Conservation (phyloP, 2,329 filamentous ascomycete genomes). For the Diaporthe sp. region DNA sequence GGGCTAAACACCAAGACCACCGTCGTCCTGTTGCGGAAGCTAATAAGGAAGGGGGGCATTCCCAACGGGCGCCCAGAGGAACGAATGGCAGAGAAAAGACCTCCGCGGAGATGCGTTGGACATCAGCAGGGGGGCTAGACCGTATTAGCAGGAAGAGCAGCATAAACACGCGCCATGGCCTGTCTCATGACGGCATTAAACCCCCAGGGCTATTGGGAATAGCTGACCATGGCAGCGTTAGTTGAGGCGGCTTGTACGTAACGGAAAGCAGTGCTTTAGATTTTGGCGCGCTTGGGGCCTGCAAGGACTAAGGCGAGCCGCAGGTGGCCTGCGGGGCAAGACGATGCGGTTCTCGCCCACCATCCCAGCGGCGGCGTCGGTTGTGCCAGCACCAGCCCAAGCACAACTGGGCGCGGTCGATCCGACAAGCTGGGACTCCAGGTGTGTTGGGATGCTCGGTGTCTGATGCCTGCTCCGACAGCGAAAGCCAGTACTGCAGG, state of each 20-base stretch:
- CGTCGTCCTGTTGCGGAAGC: conserved; percentile 12
- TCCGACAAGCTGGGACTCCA: conserved; percentile 10
- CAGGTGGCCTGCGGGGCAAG: background rate
- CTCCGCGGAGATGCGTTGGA: conserved; percentile 38
- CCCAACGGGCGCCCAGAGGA: background rate
- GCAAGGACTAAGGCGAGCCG: conserved; percentile 11
- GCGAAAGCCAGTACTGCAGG: background rate
- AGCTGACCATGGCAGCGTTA: conserved; percentile 24
- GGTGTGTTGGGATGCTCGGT: background rate
- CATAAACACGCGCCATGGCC: conserved; percentile 17
- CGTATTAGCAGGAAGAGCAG: conserved; percentile 6
- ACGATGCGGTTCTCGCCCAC: conserved; percentile 10
- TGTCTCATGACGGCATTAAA: conserved; percentile 40
- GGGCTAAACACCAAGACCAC: conserved; percentile 3
- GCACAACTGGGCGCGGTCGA: conserved; percentile 1
- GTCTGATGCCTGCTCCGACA: conserved; percentile 12
- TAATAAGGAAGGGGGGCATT: background rate
- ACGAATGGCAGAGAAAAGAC: background rate
- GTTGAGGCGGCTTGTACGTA: conserved; percentile 38
- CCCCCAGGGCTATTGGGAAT: conserved; percentile 5
- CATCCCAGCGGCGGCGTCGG: background rate
- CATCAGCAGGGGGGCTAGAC: background rate
- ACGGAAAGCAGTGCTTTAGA: conserved; percentile 30
- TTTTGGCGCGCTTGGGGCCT: background rate
- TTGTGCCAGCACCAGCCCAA: background rate